Base-by-base conservation (phyloP, 2,329 filamentous ascomycete genomes). In the Ceratocystis diversiconidia region DNA sequence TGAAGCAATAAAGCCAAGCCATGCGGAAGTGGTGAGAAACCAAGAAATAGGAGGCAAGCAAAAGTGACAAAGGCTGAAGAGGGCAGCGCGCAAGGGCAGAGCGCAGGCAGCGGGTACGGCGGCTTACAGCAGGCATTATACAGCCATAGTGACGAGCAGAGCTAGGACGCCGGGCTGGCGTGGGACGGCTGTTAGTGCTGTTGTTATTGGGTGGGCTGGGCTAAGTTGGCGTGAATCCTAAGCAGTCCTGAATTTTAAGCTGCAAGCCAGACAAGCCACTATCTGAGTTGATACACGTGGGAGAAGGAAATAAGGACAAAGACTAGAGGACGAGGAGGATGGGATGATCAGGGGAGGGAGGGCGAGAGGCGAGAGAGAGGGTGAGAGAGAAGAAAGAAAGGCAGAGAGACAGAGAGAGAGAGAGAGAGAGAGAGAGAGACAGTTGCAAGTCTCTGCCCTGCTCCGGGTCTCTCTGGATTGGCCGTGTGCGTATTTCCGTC, bases 201-300 rank as follows among this genome's bases (percentile, higher is more conserved):
- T 19, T n/a, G 50, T 25, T 55, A 28, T 19, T 55, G 50, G 50
- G 36, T 41, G 36, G 36, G 36, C 36, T 41, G 36, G 36, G 36
- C 4, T 55, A 1, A 15, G 50, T 55, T 19, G 12, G 52, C 52
- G 10, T 28, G 28, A 57, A 57, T 57, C 52, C 52, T 57, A 10
- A n/a, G 12, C 28, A 28, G 52, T 57, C 52, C 52, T 57, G 6
- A 48, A 22, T 65, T 60, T 41, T 62, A 65, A 52, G 50, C 44
- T 36, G n/a, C 5, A 50, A 19, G 48, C 48, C 17, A 50, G n/a
- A 3, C n/a, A 46, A 63, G 46, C 61, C 43, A 48, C 36, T 30
- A 52, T 52, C 48, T 22, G 48, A 5, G 36, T 41, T 22, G n/a
- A 30, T 32, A 57, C 52, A 57, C 52, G 52, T 57, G 52, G 52